Conservation (phyloP, 2,329 filamentous ascomycete genomes). For the Aschersonia sp. region DNA sequence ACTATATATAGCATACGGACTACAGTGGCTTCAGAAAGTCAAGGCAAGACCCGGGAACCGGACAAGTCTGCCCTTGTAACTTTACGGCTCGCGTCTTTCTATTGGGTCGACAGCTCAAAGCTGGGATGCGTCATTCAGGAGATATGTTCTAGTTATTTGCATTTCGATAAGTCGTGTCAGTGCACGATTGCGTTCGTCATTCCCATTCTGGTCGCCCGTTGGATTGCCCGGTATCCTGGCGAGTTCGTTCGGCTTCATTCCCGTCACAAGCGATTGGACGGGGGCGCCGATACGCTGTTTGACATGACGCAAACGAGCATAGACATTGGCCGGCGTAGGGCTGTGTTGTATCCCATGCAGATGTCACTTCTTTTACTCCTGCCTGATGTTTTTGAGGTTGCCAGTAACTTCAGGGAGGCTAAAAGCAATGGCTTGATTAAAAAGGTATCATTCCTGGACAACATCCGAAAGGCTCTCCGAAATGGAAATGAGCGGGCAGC, state of each 20-base stretch:
- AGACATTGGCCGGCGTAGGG: conserved; percentile 41
- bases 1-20: conserved; percentile 36
- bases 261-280: conserved; percentile 46
- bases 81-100: conserved; percentile 44
- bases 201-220: conserved; percentile 49
- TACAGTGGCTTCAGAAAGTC: conserved; percentile 17
- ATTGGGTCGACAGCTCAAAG: conserved; percentile 50
- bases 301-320: conserved; percentile 52
- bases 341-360: conserved; percentile 47
- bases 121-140: conserved; percentile 49
- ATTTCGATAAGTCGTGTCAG: conserved; percentile 50
- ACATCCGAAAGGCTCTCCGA: conserved; percentile 45
- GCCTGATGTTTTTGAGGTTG: conserved; percentile 57
- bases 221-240: conserved; percentile 49
- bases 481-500: conserved; percentile 53
- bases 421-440: conserved; percentile 49
- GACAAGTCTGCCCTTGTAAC: conserved; percentile 38
- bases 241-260: conserved; percentile 53
- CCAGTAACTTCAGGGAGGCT: conserved; percentile 50
- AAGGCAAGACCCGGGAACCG: conserved; percentile 29
- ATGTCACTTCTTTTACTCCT: conserved; percentile 47
- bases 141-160: conserved; percentile 51
- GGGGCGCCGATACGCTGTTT: conserved; percentile 51
- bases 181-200: conserved; percentile 47
- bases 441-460: conserved; percentile 51